Evolutionary conservation across 2,329 filamentous ascomycete species (phyloP).

Genomic region (Xylaria sp.): DNA sequence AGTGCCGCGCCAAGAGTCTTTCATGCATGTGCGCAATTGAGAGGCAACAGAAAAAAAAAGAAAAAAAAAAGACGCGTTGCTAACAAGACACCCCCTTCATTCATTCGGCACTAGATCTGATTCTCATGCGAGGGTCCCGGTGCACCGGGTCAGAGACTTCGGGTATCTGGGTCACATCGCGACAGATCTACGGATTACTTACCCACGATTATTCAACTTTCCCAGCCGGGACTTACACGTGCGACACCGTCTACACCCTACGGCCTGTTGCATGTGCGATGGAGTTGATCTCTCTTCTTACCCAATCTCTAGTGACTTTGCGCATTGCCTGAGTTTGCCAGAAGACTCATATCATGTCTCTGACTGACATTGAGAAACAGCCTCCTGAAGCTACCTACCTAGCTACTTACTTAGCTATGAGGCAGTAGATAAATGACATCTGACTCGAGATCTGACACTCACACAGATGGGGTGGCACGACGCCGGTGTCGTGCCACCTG

Average conservation of each 20-base stretch:
- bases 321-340: too few species aligned
- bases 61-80: not conserved
- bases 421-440: not conserved
- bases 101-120: not conserved
- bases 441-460: not conserved
- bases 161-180: conserved; percentile 10
- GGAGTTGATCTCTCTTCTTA: too few species aligned
- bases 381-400: too few species aligned
- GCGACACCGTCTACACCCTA: not conserved
- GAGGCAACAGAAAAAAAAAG: not conserved
- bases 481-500: conserved; percentile 5
- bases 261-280: too few species aligned
- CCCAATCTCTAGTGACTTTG: too few species aligned
- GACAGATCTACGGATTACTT: conserved; percentile 4
- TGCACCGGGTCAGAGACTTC: conserved; percentile 2
- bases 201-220: conserved; percentile 5
- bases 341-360: too few species aligned
- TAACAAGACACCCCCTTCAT: not conserved
- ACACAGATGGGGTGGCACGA: not conserved
- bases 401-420: too few species aligned
- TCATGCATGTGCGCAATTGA: too few species aligned
- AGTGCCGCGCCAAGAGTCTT: too few species aligned
- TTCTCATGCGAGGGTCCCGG: not conserved
- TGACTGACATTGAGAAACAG: too few species aligned
- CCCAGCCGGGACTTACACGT: not conserved